Conservation (phyloP, 345 rosid genomes). For the Eucalyptus curtisii region DNA sequence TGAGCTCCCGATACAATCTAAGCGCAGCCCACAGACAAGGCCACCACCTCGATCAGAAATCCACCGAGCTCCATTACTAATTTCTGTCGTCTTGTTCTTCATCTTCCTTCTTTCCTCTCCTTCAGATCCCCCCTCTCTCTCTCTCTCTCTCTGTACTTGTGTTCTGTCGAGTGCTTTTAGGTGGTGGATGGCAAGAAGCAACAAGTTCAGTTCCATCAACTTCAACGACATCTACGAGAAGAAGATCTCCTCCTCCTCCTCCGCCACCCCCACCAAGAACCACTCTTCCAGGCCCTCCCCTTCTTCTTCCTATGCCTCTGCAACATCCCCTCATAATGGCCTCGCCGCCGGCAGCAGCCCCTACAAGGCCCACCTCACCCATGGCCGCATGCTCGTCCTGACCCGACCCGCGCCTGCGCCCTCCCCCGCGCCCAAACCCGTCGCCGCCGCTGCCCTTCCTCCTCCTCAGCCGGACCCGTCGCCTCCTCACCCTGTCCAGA, state of each 20-base stretch:
- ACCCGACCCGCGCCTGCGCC: constrained; percentile 44
- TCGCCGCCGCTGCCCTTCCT: neutral
- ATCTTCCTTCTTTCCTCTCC: neutral
- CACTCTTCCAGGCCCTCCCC: constrained; percentile 29
- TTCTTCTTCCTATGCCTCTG: neutral
- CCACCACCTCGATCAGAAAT: no score
- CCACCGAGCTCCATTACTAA: neutral
- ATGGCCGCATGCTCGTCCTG: constrained; percentile 90
- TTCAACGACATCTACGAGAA: constrained; percentile 67
- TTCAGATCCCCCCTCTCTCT: neutral
- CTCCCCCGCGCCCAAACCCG: constrained; percentile 31
- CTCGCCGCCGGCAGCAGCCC: neutral
- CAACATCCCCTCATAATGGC: neutral
- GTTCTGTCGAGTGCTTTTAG: neutral
- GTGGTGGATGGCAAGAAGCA: constrained; percentile 77
- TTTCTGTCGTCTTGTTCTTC: neutral
- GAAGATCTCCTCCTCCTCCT: constrained; percentile 2
- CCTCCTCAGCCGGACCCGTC: constrained; percentile 11
- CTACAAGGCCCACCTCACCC: constrained; percentile 20
- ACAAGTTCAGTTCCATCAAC: constrained; percentile 65
- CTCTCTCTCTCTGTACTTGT: neutral
- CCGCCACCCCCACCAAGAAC: neutral
- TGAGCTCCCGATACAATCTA: neutral
- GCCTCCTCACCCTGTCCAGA: constrained; percentile 2
- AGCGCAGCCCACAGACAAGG: neutral